A percentile compares a stretch with the other conserved stretches of the same genome.
These are phyloP conservation scores for Crucihimalaya himalaica DNA, from an alignment of 345 rosid genomes.

Conservation along the genomic window DNA sequence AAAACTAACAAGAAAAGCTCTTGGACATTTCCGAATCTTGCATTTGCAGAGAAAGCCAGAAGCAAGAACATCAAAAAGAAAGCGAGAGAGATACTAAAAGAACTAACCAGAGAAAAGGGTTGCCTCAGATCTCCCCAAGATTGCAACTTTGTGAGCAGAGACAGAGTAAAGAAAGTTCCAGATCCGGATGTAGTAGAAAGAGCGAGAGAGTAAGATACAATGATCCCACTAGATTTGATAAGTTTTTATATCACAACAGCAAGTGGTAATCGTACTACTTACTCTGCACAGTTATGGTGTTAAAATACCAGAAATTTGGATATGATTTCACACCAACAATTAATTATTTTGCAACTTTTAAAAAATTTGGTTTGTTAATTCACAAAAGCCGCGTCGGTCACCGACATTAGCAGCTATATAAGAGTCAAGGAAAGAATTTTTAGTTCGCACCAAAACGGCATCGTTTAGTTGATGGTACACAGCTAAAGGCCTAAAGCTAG, in stretches of 20 bases:
- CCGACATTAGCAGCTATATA: no score
- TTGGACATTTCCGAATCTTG: not conserved
- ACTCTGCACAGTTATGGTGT: constrained; percentile 14
- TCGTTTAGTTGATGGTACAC: not conserved
- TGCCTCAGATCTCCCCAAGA: constrained; percentile 19
- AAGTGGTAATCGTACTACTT: constrained; percentile 16
- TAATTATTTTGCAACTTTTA: not conserved
- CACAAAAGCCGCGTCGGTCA: not conserved
- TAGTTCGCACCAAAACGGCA: not conserved
- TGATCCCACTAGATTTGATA: not conserved
- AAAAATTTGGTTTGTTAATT: no score
- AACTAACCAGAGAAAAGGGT: constrained; percentile 22
- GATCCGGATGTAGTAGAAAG: constrained; percentile 37
- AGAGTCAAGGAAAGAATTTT: no score
- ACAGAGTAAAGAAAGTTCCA: not conserved
- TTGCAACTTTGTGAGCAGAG: constrained; percentile 23
- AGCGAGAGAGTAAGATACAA: not conserved
- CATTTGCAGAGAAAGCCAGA: not conserved
- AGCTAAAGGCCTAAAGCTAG: not conserved
- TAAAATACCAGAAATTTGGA: constrained; percentile 32
- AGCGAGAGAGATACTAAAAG: not conserved
- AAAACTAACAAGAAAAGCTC: not conserved
- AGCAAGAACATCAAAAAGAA: constrained; percentile 24
- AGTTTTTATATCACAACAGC: not conserved
- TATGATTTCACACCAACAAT: constrained; percentile 20